Conservation (phyloP, 768 basidiomycete genomes). For the Mycena alexandri region DNA sequence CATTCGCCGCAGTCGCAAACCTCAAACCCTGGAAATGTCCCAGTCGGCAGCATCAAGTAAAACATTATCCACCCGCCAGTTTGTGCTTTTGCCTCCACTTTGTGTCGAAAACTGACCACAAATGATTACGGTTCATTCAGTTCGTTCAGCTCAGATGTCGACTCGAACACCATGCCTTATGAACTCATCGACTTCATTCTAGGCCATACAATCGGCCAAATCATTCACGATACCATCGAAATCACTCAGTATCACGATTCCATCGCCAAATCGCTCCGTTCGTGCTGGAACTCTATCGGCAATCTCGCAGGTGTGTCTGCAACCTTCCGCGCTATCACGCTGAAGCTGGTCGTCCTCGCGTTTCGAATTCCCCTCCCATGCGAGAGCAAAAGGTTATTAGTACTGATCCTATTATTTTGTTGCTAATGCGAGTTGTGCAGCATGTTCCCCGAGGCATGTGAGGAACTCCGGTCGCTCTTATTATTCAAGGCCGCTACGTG, state of each 20-base stretch:
- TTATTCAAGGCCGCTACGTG: conserved; percentile 15
- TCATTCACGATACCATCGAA: conserved; percentile 13
- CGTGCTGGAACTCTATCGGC: conserved; percentile 6
- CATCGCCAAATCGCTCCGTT: neutral
- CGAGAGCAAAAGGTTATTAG: neutral
- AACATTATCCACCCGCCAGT: neutral
- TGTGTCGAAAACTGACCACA: neutral
- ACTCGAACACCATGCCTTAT: neutral
- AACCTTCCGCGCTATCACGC: conserved; percentile 19
- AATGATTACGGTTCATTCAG: neutral
- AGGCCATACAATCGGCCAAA: conserved; percentile 15
- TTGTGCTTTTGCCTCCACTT: neutral
- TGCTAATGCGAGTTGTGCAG: neutral
- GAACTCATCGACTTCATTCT: conserved; percentile 18
- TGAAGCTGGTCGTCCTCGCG: conserved; percentile 23
- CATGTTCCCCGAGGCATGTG: conserved; percentile 2
- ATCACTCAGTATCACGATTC: neutral
- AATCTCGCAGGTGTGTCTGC: conserved; percentile 29
- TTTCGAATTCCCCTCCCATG: conserved; percentile 21
- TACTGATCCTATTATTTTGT: neutral
- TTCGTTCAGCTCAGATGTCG: neutral
- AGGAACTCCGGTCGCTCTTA: conserved; percentile 17
- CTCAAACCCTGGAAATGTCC: conserved; percentile 2
- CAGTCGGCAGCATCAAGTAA: conserved; percentile 1
- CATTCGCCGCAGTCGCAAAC: neutral